Evolutionary conservation across 257 asterid species (phyloP).

Genomic region (Apocynum venetum): DNA sequence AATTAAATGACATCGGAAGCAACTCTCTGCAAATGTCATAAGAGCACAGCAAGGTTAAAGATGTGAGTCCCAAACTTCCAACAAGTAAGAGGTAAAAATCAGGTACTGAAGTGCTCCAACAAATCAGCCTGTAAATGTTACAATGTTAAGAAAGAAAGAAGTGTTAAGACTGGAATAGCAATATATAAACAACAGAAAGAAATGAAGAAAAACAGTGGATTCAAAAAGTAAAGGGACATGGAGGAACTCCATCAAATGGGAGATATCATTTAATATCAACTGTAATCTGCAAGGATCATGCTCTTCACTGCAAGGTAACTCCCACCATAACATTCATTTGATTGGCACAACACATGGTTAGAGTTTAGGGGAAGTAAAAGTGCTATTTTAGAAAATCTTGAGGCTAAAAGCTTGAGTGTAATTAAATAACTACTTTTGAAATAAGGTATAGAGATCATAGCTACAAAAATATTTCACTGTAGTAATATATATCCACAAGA

Average conservation of each 20-base stretch:
- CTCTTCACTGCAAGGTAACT: conserved; percentile 40
- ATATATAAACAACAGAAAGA: conserved; percentile 13
- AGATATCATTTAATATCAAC: conserved; percentile 24
- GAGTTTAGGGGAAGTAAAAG: not conserved
- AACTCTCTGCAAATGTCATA: conserved; percentile 86
- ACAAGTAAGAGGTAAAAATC: conserved; percentile 82
- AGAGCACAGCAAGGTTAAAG: conserved; percentile 86
- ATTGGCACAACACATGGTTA: not conserved
- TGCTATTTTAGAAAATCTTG: not conserved
- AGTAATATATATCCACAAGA: not conserved
- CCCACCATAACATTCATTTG: conserved; percentile 25
- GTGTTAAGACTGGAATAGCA: conserved; percentile 4
- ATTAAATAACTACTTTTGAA: not conserved
- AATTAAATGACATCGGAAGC: conserved; percentile 25
- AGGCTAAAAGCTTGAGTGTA: not conserved
- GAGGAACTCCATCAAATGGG: conserved; percentile 14
- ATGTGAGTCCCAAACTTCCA: conserved; percentile 99
- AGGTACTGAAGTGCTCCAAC: conserved; percentile 87
- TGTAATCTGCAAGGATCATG: conserved; percentile 26
- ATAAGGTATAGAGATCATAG: not conserved
- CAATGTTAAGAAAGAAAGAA: conserved; percentile 28
- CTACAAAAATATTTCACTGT: not conserved
- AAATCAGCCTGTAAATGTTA: conserved; percentile 75
- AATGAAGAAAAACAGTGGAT: not conserved
- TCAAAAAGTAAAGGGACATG: conserved; percentile 13